Evolutionary conservation across 768 basidiomycete genomes (phyloP).

Genomic region (Pholiota microspora): DNA sequence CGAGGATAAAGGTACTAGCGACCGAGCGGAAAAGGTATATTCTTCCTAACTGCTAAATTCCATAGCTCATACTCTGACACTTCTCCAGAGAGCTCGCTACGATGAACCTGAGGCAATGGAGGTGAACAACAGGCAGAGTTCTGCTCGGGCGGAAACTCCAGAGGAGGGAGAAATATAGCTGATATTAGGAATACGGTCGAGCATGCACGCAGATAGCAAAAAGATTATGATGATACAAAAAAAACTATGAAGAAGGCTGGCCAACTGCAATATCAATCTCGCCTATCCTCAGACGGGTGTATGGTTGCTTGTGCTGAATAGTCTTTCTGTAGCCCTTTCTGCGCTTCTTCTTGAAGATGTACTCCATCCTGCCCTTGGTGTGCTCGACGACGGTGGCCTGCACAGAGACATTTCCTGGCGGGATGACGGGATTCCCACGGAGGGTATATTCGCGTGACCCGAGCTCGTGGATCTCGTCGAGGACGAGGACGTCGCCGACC

Average conservation of each 20-base stretch:
- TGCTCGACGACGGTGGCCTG: constrained; percentile 95
- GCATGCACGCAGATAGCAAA: constrained; percentile 10
- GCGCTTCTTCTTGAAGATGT: constrained; percentile 93
- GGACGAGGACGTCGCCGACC: constrained; percentile 80
- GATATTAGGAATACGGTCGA: constrained; percentile 6
- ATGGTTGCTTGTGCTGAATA: constrained; percentile 90
- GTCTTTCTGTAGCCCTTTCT: constrained; percentile 98
- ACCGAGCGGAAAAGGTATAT: constrained; percentile 67
- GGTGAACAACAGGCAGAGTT: constrained; percentile 38
- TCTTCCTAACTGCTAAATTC: constrained; percentile 1
- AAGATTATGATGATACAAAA: constrained; percentile 10
- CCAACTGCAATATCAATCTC: constrained; percentile 53
- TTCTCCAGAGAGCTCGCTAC: constrained; percentile 50
- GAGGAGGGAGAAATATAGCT: constrained; percentile 83
- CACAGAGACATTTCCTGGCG: constrained; percentile 64
- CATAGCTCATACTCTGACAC: constrained; percentile 14
- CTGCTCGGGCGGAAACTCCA: constrained; percentile 68
- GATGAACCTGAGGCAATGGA: constrained; percentile 47
- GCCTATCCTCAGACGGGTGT: constrained; percentile 92
- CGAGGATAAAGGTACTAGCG: constrained; percentile 49
- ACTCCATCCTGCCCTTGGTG: constrained; percentile 92
- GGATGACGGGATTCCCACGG: constrained; percentile 72
- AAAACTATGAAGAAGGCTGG: constrained; percentile 24
- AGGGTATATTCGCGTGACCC: constrained; percentile 95
- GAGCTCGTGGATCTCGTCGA: constrained; percentile 89